Evolutionary conservation across 805 yeast genomes (phyloP), one percentile per base, ranked within the genome.

Genomic region (Spathaspora boniae): DNA sequence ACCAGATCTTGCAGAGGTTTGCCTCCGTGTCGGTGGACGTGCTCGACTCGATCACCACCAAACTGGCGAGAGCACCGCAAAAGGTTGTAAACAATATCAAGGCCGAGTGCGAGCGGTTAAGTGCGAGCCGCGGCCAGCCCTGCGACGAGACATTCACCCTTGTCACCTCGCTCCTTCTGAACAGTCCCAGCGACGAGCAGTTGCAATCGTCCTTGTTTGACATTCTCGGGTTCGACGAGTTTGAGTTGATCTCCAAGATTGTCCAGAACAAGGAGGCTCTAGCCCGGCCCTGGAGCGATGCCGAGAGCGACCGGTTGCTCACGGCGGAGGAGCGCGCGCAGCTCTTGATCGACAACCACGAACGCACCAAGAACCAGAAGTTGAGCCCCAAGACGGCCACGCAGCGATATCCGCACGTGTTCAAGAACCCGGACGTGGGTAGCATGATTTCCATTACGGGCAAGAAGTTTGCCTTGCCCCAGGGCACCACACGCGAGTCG

Each of bases 391-490:
- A 68, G 23, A 49, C 57, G 9, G 54, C 65, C 4, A 67, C 63
- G 25, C 72, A 72, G 14, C 64, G 72, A 36, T 91, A 87, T 49
- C 96, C 97, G 0, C 95, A 94, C 60, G 97, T 93, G 2, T 93
- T 72, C 57, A 77, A 84, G 43, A 66, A 81, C 29, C 76, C 74
- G 33, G 86, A 78, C 28, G 78, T 81, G 0, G 80, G 84, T 5
- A 78, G 80, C 21, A 55, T 86, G n/a, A 31, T 61, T 11, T 79
- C 89, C 0, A 74, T 86, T 29, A 76, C 86, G 5, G 97, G 97
- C 1, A 83, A 82, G 41, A 83, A 82, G 50, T 85, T 79, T 48
- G 66, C 82, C 1, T 66, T 93, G 9, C 98, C 98, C 0, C 60
- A 65, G 2, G 97, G 97, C 0, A 81, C 96, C 0, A 78, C 81